phyloP scores from a whole-genome alignment of 2,329 filamentous ascomycete species.

The Aspergillus ruber region DNA sequence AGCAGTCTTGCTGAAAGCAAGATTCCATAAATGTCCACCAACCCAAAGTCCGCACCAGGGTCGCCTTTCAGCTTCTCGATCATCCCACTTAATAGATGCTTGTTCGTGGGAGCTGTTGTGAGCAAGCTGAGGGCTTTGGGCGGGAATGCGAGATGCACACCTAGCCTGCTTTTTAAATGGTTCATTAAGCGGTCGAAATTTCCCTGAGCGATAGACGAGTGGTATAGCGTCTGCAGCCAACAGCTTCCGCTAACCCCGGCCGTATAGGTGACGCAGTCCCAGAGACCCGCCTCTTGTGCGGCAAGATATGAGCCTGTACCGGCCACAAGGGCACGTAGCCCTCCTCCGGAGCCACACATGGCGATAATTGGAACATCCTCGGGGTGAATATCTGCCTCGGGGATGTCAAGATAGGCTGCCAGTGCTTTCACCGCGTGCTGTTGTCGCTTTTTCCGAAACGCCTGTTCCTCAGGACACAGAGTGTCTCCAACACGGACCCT shows the following conservation, averaged over 20 bases:
- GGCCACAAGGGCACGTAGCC: slow-evolving; percentile 80
- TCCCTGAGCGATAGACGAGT: slow-evolving; percentile 67
- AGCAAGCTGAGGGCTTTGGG: slow-evolving; percentile 74
- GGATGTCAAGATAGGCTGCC: slow-evolving; percentile 71
- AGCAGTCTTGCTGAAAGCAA: slow-evolving; percentile 77
- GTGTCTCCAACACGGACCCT: slow-evolving; percentile 73
- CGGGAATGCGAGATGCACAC: slow-evolving; percentile 87
- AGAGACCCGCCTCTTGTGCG: slow-evolving; percentile 76
- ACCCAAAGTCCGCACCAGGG: slow-evolving; percentile 70
- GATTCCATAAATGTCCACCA: slow-evolving; percentile 90
- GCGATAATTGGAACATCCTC: slow-evolving; percentile 92
- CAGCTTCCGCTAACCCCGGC: slow-evolving; percentile 93
- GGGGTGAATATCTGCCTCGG: slow-evolving; percentile 75
- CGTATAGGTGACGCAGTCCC: slow-evolving; percentile 91
- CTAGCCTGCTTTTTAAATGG: slow-evolving; percentile 78
- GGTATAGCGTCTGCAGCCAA: slow-evolving; percentile 85
- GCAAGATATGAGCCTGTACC: slow-evolving; percentile 83
- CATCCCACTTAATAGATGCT: slow-evolving; percentile 77
- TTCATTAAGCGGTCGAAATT: slow-evolving; percentile 66
- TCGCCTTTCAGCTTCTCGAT: slow-evolving; percentile 89
- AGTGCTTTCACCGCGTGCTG: slow-evolving; percentile 64
- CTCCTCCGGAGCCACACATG: slow-evolving; percentile 89
- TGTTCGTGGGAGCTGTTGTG: slow-evolving; percentile 86
- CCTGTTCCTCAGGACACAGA: slow-evolving; percentile 75
- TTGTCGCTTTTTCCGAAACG: slow-evolving; percentile 64